Conservation (phyloP, 75 land plant genomes). For the Cryptomeria japonica region DNA sequence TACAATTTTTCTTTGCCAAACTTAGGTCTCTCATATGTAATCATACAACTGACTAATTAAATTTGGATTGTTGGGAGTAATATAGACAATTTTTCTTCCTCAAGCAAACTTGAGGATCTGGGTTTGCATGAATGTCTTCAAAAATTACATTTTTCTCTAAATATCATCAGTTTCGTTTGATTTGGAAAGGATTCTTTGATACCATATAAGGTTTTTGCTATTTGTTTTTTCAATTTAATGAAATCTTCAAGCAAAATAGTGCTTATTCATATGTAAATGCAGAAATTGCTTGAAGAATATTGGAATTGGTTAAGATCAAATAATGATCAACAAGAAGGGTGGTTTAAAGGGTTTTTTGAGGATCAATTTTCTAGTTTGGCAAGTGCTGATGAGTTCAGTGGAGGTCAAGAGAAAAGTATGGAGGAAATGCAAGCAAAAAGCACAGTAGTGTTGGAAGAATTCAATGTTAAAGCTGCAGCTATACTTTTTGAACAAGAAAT, state of each 20-base stretch:
- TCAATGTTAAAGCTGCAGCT: constrained; percentile 73
- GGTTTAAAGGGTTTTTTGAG: constrained; percentile 51
- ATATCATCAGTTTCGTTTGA: constrained; percentile 1
- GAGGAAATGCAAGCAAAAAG: constrained; percentile 32
- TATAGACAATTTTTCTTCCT: neutral
- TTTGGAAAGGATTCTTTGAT: constrained; percentile 4
- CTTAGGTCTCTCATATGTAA: neutral
- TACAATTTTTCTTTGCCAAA: too few species aligned
- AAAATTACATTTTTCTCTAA: neutral
- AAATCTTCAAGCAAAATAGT: constrained; percentile 3
- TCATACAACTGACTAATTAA: neutral
- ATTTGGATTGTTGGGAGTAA: neutral
- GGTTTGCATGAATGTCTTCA: neutral
- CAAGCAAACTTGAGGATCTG: neutral
- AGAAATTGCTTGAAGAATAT: constrained; percentile 72
- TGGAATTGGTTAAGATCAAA: constrained; percentile 56
- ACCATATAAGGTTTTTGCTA: neutral
- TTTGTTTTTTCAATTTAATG: neutral
- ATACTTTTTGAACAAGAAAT: constrained; percentile 84
- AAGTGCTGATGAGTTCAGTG: constrained; percentile 9
- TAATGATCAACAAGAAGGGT: constrained; percentile 51
- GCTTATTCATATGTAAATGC: constrained; percentile 11
- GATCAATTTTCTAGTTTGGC: constrained; percentile 52
- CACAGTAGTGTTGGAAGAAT: constrained; percentile 50
- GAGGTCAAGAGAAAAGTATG: constrained; percentile 20